Evolutionary conservation across 257 asterid species (phyloP), one percentile per base, ranked within the genome.

Genomic region (Fraxinus anomala): DNA sequence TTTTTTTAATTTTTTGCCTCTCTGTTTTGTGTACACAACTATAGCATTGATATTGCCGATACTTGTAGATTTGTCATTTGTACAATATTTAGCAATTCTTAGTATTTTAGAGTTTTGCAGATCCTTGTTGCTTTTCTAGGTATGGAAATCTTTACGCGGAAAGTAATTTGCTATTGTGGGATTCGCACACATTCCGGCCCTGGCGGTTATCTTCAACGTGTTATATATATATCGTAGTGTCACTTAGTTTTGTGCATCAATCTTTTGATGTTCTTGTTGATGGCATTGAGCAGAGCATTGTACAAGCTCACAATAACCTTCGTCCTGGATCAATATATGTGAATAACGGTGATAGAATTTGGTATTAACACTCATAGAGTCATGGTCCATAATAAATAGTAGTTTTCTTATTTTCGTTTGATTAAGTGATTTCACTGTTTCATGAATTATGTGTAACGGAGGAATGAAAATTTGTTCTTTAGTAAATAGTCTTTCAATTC

Each of bases 151-250:
- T n/a, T n/a, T n/a, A n/a, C n/a, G n/a, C n/a, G n/a, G n/a, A n/a
- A n/a, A n/a, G n/a, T n/a, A n/a, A n/a, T n/a, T n/a, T n/a, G n/a
- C n/a, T n/a, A n/a, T n/a, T n/a, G n/a, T n/a, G n/a, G n/a, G n/a
- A n/a, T n/a, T n/a, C n/a, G n/a, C n/a, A n/a, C n/a, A n/a, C n/a
- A n/a, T n/a, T n/a, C n/a, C n/a, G n/a, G n/a, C n/a, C n/a, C n/a
- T n/a, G n/a, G n/a, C n/a, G n/a, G n/a, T n/a, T n/a, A n/a, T n/a
- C n/a, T n/a, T n/a, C n/a, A n/a, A n/a, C n/a, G n/a, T n/a, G n/a
- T n/a, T n/a, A n/a, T n/a, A n/a, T n/a, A 65, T 93, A 96, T 83
- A 81, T 96, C 73, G 92, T 96, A 30, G 93, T 98, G 21, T 96
- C 99, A 61, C 96, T 96, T 81, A 98, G 49, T 42, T 87, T 87